Conservation (phyloP, 305 asterid genomes). For the Plantago lanceolata region DNA sequence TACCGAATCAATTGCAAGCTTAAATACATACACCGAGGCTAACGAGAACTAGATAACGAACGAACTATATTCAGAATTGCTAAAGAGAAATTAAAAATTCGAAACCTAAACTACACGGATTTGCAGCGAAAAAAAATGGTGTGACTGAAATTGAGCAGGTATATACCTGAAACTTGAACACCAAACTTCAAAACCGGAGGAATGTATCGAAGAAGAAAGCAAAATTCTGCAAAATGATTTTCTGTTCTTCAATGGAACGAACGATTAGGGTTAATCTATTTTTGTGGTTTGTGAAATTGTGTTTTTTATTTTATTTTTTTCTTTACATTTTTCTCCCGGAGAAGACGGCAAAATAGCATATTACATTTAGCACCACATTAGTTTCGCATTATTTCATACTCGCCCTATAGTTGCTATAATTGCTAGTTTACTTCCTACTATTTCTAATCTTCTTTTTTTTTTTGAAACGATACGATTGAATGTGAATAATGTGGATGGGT, state of each 20-base stretch:
- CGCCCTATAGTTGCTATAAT: too few species aligned
- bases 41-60: neutral
- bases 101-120: neutral
- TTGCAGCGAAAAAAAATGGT: conserved; percentile 14
- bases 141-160: conserved; percentile 22
- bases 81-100: neutral
- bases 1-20: conserved; percentile 5
- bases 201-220: neutral
- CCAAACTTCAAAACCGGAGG: too few species aligned
- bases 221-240: neutral
- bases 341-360: too few species aligned
- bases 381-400: too few species aligned
- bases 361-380: too few species aligned
- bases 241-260: neutral
- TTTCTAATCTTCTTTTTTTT: too few species aligned
- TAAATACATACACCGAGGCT: neutral
- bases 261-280: neutral
- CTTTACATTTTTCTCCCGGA: too few species aligned
- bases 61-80: neutral
- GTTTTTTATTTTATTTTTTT: too few species aligned
- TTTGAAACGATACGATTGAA: too few species aligned
- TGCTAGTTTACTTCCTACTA: too few species aligned
- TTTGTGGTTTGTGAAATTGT: neutral
- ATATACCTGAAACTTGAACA: conserved; percentile 19
- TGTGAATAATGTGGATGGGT: too few species aligned